Percentiles rank a stretch among this genome's conserved stretches.
Evolutionary conservation across 257 asterid genomes (phyloP).

Genomic region (Misopates orontium): DNA sequence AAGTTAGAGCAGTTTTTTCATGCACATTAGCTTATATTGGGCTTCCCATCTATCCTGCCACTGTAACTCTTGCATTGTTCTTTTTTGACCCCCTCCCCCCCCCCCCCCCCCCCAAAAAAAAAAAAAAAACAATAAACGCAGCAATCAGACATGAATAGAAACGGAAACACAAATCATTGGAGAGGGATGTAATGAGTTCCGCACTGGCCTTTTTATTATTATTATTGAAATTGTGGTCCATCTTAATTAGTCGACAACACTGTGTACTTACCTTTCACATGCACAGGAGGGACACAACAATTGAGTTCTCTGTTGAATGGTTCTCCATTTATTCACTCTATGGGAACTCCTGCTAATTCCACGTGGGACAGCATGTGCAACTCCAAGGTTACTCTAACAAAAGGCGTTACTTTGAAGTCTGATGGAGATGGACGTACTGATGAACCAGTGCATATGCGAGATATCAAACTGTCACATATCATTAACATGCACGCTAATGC

Average conservation of each 20-base stretch:
- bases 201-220: neutral
- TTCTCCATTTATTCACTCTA: conserved; percentile 34
- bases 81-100: neutral
- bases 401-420: conserved; percentile 41
- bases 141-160: neutral
- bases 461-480: conserved; percentile 33
- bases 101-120: neutral
- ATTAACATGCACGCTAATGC: conserved; percentile 38
- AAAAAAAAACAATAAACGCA: no score
- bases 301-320: conserved; percentile 53
- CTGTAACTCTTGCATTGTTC: neutral
- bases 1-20: neutral
- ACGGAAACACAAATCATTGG: neutral
- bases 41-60: neutral
- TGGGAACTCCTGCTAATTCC: conserved; percentile 36
- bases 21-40: no score
- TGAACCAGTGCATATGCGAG: conserved; percentile 38
- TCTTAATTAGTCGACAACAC: neutral
- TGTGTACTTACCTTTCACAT: conserved; percentile 7
- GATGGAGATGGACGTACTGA: conserved; percentile 38
- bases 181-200: neutral
- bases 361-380: conserved; percentile 48
- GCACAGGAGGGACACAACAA: conserved; percentile 55
- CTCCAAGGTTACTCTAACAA: conserved; percentile 67
- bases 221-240: neutral